These are phyloP conservation scores for Melaleuca alternifolia DNA, from an alignment of 345 rosid species.

Conservation along the genomic window DNA sequence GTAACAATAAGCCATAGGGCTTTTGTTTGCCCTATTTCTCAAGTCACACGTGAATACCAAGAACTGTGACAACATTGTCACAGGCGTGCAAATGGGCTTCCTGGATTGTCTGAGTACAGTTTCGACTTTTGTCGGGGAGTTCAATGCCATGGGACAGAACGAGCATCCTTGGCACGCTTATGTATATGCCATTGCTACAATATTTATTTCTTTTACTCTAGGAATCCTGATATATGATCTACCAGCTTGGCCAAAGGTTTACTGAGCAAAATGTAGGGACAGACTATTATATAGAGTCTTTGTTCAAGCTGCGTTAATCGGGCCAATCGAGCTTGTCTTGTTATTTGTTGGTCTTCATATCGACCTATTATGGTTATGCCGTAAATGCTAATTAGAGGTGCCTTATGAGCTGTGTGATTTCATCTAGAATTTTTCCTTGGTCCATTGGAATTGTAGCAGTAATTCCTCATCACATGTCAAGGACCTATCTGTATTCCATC, in stretches of 20 bases:
- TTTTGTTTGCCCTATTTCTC: neutral
- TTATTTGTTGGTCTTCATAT: too few relatives aligned
- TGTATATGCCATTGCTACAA: too few relatives aligned
- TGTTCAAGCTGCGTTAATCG: too few relatives aligned
- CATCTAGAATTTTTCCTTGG: neutral
- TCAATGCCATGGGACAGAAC: constrained; percentile 74
- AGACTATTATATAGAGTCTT: too few relatives aligned
- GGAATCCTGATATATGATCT: too few relatives aligned
- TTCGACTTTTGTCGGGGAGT: constrained; percentile 81
- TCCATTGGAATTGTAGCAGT: neutral
- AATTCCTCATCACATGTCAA: too few relatives aligned
- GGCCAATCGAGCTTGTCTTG: too few relatives aligned
- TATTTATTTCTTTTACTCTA: too few relatives aligned
- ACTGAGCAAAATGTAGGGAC: too few relatives aligned
- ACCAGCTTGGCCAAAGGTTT: too few relatives aligned
- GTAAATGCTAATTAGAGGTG: neutral
- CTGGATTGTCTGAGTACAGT: constrained; percentile 77
- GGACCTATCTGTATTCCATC: too few relatives aligned
- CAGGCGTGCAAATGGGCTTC: constrained; percentile 60
- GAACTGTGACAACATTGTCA: constrained; percentile 32
- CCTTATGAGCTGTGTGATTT: neutral
- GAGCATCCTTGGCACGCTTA: constrained; percentile 36
- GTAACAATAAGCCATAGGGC: neutral
- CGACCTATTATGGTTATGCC: neutral
- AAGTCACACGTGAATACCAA: constrained; percentile 34